Evolutionary conservation across 352 stramenopile genomes (phyloP).

Genomic region (Globisporangium nodosum): DNA sequence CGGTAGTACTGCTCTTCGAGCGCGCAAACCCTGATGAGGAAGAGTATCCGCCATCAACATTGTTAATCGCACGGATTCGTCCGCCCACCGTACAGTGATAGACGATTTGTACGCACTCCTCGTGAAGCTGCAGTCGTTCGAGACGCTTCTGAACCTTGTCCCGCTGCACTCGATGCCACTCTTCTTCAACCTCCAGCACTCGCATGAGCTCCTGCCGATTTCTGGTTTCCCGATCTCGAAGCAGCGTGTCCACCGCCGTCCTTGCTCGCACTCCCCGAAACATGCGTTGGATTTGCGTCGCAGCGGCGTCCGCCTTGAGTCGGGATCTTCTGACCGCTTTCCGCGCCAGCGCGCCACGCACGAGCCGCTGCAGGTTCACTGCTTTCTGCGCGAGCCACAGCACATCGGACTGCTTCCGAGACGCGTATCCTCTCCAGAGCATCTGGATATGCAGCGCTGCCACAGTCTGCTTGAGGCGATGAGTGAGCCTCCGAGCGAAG

Average conservation of each 20-base stretch:
- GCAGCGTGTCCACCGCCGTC: constrained; percentile 22
- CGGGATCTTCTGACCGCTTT: constrained; percentile 26
- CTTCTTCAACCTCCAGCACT: constrained; percentile 61
- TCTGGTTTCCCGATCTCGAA: constrained; percentile 51
- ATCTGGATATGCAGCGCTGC: constrained; percentile 55
- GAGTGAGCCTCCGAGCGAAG: constrained; percentile 20
- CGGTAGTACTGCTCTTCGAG: constrained; percentile 63
- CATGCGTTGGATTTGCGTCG: constrained; percentile 58
- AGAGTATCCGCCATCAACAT: neutral
- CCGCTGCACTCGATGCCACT: constrained; percentile 54
- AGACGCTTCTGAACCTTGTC: constrained; percentile 51
- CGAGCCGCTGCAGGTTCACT: constrained; percentile 46
- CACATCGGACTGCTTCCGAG: constrained; percentile 41
- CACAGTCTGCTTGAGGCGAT: constrained; percentile 14
- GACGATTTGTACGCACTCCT: constrained; percentile 30
- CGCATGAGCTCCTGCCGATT: constrained; percentile 69
- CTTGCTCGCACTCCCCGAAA: constrained; percentile 58
- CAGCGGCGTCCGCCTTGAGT: constrained; percentile 14
- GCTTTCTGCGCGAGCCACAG: constrained; percentile 41
- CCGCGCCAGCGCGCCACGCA: constrained; percentile 39
- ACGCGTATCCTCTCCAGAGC: constrained; percentile 47
- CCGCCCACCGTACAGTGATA: neutral
- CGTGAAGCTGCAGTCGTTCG: constrained; percentile 42
- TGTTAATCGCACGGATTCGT: neutral
- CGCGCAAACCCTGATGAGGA: constrained; percentile 34